Evolutionary conservation across 169 alveolate genomes (phyloP), one percentile per base, ranked within the genome.

Genomic region (Haemoproteus tartakovskyi): DNA sequence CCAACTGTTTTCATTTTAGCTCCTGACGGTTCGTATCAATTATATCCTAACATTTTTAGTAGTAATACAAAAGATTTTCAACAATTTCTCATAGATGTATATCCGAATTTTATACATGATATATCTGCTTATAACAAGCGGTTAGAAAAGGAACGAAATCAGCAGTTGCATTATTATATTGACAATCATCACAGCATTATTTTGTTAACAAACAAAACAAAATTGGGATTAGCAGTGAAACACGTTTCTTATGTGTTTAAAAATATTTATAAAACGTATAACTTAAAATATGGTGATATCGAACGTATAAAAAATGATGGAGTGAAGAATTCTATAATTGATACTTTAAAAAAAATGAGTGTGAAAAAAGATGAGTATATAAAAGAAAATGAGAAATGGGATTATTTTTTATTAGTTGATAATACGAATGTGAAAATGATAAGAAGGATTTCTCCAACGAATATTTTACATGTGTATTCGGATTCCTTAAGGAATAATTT

Each of bases 1-100:
- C 90, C 90, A 37, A 85, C 90, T 0, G 63, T 85, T 45, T 85
- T 67, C 47, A 45, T 85, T 33, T 47, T 85, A 0, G 56, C 87
- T 21, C 81, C 78, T 36, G 90, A 85, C 29, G 80, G 82, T 8
- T 57, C 84, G 24, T 79, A 85, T 38, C 84, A 79, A 56, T 43
- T 85, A 8, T 85, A 85, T 48, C 56, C 90, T n/a, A 62, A 85
- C 6, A 79, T 85, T 12, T 79, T 24, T 63, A 85, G 79, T 36
- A 60, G 85, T 16, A 85, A 52, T 6, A 22, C 80, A 16, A 85
- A 85, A 24, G 81, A 80, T 59, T 85, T 85, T 52, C 57, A 74
- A 14, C 63, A 79, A 1, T 85, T 79, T 21, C 57, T 85, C 38
- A 19, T 56, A 5, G 63, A 21, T 26, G 43, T 78, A 19, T 85